Evolutionary conservation across 1,284 basidiomycete species (phyloP).

Genomic region (Leccinum huronense): DNA sequence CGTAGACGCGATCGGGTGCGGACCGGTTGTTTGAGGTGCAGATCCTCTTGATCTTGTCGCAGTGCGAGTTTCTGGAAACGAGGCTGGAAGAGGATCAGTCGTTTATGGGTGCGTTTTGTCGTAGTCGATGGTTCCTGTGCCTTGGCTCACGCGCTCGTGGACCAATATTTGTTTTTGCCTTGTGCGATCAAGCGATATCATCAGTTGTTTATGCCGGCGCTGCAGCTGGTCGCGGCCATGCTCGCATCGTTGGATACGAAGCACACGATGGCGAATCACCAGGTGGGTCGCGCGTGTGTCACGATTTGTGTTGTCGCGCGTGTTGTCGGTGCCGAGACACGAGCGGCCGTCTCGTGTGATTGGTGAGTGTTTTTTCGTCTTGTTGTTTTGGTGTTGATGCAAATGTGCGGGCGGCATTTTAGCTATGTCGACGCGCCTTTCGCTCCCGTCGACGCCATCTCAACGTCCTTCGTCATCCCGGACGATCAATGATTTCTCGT

Average conservation of each 20-base stretch:
- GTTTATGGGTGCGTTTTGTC: background rate
- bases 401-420: too few relatives aligned
- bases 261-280: constrained; percentile 63
- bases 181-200: constrained; percentile 87
- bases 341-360: constrained; percentile 13
- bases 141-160: constrained; percentile 39
- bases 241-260: constrained; percentile 66
- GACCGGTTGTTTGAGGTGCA: constrained; percentile 64
- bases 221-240: constrained; percentile 76
- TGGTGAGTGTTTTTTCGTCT: too few relatives aligned
- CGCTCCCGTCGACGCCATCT: too few relatives aligned
- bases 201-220: constrained; percentile 80
- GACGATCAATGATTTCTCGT: too few relatives aligned
- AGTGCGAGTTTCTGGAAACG: constrained; percentile 85
- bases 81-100: constrained; percentile 67
- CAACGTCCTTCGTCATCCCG: too few relatives aligned
- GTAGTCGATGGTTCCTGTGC: background rate
- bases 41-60: constrained; percentile 74
- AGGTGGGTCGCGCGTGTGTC: constrained; percentile 43
- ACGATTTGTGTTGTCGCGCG: constrained; percentile 51
- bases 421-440: too few relatives aligned
- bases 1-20: constrained; percentile 38
- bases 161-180: constrained; percentile 83
- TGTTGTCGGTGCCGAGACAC: constrained; percentile 64
- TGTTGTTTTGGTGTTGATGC: too few relatives aligned